Base-by-base conservation (phyloP, 352 stramenopile species). In the Globisporangium barbulae region DNA sequence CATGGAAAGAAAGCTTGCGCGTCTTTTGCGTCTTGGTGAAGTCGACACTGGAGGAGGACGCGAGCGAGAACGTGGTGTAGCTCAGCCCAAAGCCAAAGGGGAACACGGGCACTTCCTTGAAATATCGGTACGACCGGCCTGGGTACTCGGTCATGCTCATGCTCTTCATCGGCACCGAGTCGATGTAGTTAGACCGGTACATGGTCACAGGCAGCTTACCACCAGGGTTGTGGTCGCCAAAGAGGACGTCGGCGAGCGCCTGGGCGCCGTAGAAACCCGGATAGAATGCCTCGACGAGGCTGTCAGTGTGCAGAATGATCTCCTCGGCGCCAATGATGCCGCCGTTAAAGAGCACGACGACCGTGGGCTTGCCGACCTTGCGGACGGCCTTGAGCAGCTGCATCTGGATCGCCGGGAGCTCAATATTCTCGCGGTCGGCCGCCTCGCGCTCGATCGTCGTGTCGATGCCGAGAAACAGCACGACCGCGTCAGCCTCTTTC, bases 101-200 rank as follows among this genome's bases (percentile, higher is more conserved):
- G 52, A 96, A 95, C 37, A 98, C 85, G 0, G 88, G 82, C 6
- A 90, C 70, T 53, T 92, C 90, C 59, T 88, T 94, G 76, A 88
- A 98, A 68, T 97, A 98, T 2, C 89, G 77, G 67, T 98, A 97
- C n/a, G 90, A 96, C 9, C 91, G 84, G 3, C 92, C 92, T 5
- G 91, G 91, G 58, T 87, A 89, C 59, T 78, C 69, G 39, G 86
- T 96, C 90, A 98, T 97, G 74, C 85, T 86, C 86, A 97, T 97
- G 64, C 87, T 94, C 70, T 83, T 90, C 80, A 96, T 94, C 9
- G 82, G 57, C 12, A 97, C 75, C 1, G 64, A 64, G 17, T 88
- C 61, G n/a, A 92, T 71, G 57, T 93, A 96, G 56, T 87, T 80
- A 5, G 84, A 93, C 4, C 74, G 73, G 28, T 94, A 95, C 74